Base-by-base conservation (phyloP, 2,329 filamentous ascomycete species). In the Phyllosticta paracitricarpa region DNA sequence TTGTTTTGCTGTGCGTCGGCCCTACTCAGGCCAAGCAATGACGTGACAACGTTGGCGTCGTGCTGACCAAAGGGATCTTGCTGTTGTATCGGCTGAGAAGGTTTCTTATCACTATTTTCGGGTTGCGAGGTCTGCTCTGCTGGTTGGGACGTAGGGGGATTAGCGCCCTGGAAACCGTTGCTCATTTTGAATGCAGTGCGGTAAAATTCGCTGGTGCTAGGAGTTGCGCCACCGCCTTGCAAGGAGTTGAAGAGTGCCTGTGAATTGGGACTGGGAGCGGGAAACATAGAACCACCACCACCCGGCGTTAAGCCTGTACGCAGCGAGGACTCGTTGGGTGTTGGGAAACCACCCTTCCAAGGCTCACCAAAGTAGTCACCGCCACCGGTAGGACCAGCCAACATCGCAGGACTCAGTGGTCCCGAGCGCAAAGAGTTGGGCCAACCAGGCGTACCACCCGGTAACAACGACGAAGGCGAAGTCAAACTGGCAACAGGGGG, bases 271-370 rank as follows among this genome's bases (percentile, higher is more conserved):
- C 89, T 96, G 2, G 91, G 88, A 60, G 88, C 89, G 61, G 93
- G 91, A 79, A 97, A 97, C 91, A 97, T 97, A 68, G 92, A 96
- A 68, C 92, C 93, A 72, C 92, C 91, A 66, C 93, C 93, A 63
- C 94, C 94, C 56, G 94, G 94, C 59, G 94, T 97, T 66, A 97
- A 77, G 61, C 94, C 94, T 63, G 91, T 94, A 63, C 94, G 84
- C 58, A 97, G 79, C 2, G 91, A 95, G 7, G 93, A 97, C 77
- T 99, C 94, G 84, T 97, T 97, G 0, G 93, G 93, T 3, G 94
- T 97, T 4, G 91, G 90, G 71, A 96, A 96, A 59, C 89, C 89
- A 68, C 91, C 86, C 66, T 89, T 85, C 65, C 96, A 88, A 58
- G 86, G 87, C 69, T 96, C 91, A 67, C 84, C 83, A 72, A 97